Base-by-base conservation (phyloP, 192 early-diverging fungal species). In the Entomortierella parvispora region DNA sequence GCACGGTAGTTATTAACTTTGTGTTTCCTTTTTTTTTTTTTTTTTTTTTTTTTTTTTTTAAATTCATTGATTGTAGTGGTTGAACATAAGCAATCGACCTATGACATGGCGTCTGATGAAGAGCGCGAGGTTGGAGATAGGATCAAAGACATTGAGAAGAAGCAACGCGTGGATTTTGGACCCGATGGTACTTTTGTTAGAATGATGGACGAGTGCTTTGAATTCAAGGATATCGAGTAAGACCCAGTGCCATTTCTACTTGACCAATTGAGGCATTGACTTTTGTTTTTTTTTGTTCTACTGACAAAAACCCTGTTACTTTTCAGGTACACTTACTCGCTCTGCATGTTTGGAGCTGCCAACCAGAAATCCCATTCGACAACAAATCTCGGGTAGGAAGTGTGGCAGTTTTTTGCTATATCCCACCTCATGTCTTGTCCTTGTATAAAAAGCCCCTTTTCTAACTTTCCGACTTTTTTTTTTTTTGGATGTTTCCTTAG, bases 271-370 rank as follows among this genome's bases (percentile, higher is more conserved):
- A n/a, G n/a, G n/a, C n/a, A n/a, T n/a, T n/a, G n/a, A n/a, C n/a
- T n/a, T n/a, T n/a, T n/a, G n/a, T n/a, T n/a, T n/a, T n/a, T n/a
- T n/a, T n/a, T n/a, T n/a, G n/a, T n/a, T n/a, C n/a, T n/a, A n/a
- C n/a, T n/a, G n/a, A n/a, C n/a, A n/a, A n/a, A n/a, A n/a, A n/a
- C n/a, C n/a, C n/a, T n/a, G n/a, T 89, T 66, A 82, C 65, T 6
- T 94, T 88, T 65, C 83, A 94, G 87, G 55, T 97, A 67, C 65
- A 85, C 81, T 2, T 88, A 88, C 51, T 82, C 83, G 2, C 6
- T 88, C 14, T 99, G 97, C 80, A 65, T 97, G 20, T 85, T 93
- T 68, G 93, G 89, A 17, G 84, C 84, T 23, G 93, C 91, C 0
- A 76, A 86, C 29, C 97, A 98, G 84, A 88, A 87, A 29, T 84